A percentile compares a stretch with the other conserved stretches of the same genome.
Evolutionary conservation across 2,329 filamentous ascomycete genomes (phyloP).

Genomic region (Botrytis galanthina): DNA sequence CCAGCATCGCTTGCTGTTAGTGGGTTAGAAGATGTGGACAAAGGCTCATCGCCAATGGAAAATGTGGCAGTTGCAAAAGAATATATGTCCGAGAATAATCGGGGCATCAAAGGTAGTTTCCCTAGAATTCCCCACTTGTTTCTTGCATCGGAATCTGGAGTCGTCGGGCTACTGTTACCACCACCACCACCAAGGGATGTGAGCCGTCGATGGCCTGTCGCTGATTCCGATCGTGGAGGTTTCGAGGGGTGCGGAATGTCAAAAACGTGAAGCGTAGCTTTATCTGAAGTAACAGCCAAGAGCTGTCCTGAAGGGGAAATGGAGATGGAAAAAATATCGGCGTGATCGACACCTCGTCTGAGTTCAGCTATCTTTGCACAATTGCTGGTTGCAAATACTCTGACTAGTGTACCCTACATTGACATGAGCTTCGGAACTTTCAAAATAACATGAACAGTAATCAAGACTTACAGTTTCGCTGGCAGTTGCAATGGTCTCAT

Average conservation of each 20-base stretch:
- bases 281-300: slow-evolving; percentile 92
- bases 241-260: slow-evolving; percentile 66
- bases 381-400: slow-evolving; percentile 77
- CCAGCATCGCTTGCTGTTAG: slow-evolving; percentile 44
- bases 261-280: slow-evolving; percentile 92
- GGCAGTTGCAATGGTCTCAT: slow-evolving; percentile 79
- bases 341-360: slow-evolving; percentile 83
- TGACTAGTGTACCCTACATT: slow-evolving; percentile 76
- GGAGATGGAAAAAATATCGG: slow-evolving; percentile 80
- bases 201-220: slow-evolving; percentile 37
- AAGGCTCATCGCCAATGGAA: slow-evolving; percentile 73
- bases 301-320: slow-evolving; percentile 80
- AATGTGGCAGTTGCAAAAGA: slow-evolving; percentile 80
- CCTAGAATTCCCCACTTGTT: slow-evolving; percentile 85
- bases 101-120: slow-evolving; percentile 79
- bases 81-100: slow-evolving; percentile 85
- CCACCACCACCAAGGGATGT: slow-evolving; percentile 33
- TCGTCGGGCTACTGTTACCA: slow-evolving; percentile 37
- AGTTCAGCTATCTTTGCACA: slow-evolving; percentile 81
- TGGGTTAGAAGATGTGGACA: slow-evolving; percentile 58
- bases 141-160: slow-evolving; percentile 49
- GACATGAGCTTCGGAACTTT: slow-evolving; percentile 8
- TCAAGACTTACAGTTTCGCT: slow-evolving; percentile 65
- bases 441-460: not conserved
- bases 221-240: slow-evolving; percentile 38